Evolutionary conservation across 129 eudicot genomes (phyloP), one percentile per base, ranked within the genome.

Genomic region (Helianthus annuus): DNA sequence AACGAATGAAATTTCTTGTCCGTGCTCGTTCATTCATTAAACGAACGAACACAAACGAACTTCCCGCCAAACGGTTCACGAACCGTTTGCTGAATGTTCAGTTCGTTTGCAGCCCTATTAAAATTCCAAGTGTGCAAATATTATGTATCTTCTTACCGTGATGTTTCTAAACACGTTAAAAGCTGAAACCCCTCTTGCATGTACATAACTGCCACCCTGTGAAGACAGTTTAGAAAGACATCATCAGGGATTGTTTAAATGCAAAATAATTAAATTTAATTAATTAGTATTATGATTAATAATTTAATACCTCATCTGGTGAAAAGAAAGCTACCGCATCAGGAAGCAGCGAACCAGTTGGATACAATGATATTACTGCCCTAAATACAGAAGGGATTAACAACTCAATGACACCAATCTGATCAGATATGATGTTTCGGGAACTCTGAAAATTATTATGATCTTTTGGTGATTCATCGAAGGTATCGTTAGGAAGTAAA

Each of bases 241-340:
- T 9, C 55, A 45, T 77, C 76, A 80, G 67, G 5, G 66, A 76
- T 59, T 69, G 66, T 22, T 62, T 54, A 65, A 4, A 16, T 15
- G 16, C 48, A 46, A 34, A 17, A 39, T 3, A 34, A 63, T 10
- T 52, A 14, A 38, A 49, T 61, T 36, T 49, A 34, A 56, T 6
- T 15, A 36, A 56, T 11, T 60, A 49, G n/a, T 17, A 10, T 29
- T 10, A 53, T 55, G 24, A 46, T 7, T 73, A 63, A 74, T 81
- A 92, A n/a, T 39, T 7, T 73, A 63, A 74, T 81, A 92, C 98
- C 98, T 94, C 99, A 77, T 94, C 99, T n/a, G 97, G 99, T 19
- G 99, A 94, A 77, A 90, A 94, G 85, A 94, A 94, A 40, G 99
- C 93, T 27, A 94, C 96, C 9, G 97, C 97, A 78, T 94, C 96